Conservation (phyloP, 2,329 filamentous ascomycete genomes). For the Cladobotryum mycophilum region DNA sequence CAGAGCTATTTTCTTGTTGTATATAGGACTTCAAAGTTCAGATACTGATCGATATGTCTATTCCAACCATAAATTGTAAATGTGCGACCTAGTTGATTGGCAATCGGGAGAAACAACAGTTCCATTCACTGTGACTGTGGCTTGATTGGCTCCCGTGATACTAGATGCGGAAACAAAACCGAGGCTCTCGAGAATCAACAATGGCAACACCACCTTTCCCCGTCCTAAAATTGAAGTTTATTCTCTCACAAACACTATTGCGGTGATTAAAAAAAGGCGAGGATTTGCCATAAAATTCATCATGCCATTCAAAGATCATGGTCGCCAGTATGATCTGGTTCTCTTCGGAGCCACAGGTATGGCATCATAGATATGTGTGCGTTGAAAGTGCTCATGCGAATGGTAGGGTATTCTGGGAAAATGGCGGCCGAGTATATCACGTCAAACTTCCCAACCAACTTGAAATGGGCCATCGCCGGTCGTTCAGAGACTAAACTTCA, state of each 20-base stretch:
- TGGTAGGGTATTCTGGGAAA: slow-evolving; percentile 75
- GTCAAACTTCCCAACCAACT: slow-evolving; percentile 61
- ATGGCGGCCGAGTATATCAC: slow-evolving; percentile 71
- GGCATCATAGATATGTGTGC: background rate
- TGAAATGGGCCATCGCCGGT: slow-evolving; percentile 85
- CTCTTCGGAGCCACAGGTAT: slow-evolving; percentile 53
- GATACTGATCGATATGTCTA: too few relatives aligned
- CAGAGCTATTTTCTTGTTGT: too few relatives aligned
- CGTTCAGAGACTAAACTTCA: slow-evolving; percentile 73
- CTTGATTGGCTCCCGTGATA: too few relatives aligned
- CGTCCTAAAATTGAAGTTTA: background rate
- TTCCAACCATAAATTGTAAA: too few relatives aligned
- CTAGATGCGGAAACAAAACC: too few relatives aligned
- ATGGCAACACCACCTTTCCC: background rate
- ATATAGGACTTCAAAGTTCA: too few relatives aligned
- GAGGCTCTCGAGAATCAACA: too few relatives aligned
- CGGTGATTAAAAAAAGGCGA: too few relatives aligned
- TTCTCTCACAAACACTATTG: background rate
- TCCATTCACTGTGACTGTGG: too few relatives aligned
- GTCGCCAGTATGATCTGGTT: slow-evolving; percentile 51
- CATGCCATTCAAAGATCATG: slow-evolving; percentile 45
- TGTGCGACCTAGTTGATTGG: too few relatives aligned
- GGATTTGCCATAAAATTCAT: background rate
- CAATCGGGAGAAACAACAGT: too few relatives aligned
- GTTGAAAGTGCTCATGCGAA: background rate